A percentile compares a stretch with the other conserved stretches of the same genome.
These are phyloP conservation scores for Acacia acuminata DNA, from an alignment of 306 rosid species.

Conservation along the genomic window DNA sequence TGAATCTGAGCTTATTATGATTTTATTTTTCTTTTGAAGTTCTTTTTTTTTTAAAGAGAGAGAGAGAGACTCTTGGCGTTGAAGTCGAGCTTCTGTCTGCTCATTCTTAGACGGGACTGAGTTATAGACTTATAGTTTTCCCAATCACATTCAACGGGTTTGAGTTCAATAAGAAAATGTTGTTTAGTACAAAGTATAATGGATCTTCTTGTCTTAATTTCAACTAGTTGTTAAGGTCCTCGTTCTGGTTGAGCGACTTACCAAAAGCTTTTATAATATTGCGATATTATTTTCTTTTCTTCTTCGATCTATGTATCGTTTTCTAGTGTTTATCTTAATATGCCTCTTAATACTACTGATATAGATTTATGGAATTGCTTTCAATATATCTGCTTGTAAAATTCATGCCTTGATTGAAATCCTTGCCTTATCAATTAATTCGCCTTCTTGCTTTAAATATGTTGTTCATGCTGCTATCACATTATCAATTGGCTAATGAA, in stretches of 20 bases:
- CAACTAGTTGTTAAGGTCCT: neutral
- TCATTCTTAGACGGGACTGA: neutral
- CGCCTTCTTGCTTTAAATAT: neutral
- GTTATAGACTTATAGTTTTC: neutral
- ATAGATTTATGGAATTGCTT: neutral
- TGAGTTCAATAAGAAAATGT: neutral
- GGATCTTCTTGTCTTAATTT: neutral
- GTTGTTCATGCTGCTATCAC: neutral
- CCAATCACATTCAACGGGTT: neutral
- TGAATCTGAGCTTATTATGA: neutral
- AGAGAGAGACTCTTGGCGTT: neutral
- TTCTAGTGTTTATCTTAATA: neutral
- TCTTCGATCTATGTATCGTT: neutral
- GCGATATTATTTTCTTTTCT: neutral
- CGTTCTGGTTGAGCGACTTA: neutral
- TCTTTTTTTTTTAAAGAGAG: too few species aligned
- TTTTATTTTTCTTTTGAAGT: neutral
- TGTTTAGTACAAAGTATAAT: neutral
- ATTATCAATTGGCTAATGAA: neutral
- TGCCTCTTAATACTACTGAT: neutral
- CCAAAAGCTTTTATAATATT: neutral
- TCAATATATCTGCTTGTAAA: neutral
- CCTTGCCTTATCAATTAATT: neutral
- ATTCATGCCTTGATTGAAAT: slow-evolving; percentile 13
- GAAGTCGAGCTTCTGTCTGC: neutral